Conservation (phyloP, 2,329 filamentous ascomycete species). For the Hortaea sp. region DNA sequence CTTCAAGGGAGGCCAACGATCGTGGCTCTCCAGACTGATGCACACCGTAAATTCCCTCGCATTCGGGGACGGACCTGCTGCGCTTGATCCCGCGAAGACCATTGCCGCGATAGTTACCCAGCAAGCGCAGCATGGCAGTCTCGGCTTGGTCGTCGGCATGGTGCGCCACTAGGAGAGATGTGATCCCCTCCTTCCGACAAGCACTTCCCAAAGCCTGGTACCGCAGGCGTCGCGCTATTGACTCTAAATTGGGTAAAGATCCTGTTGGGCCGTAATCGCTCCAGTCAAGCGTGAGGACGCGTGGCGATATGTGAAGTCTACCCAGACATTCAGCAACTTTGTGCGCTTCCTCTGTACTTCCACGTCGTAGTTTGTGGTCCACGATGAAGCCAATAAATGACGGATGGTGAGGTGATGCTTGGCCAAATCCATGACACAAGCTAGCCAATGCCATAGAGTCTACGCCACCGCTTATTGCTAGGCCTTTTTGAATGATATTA, state of each 20-base stretch:
- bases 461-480: constrained; percentile 85
- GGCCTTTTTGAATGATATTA: constrained; percentile 24
- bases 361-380: constrained; percentile 48
- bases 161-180: constrained; percentile 66
- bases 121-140: constrained; percentile 71
- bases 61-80: constrained; percentile 60
- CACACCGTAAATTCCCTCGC: constrained; percentile 61
- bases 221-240: constrained; percentile 59
- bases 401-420: constrained; percentile 5
- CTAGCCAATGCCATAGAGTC: constrained; percentile 95
- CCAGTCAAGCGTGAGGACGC: constrained; percentile 30
- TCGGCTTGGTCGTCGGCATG: constrained; percentile 88
- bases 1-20: neutral
- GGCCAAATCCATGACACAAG: constrained; percentile 46
- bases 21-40: constrained; percentile 32
- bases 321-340: constrained; percentile 32
- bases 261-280: constrained; percentile 27
- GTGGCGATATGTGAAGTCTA: constrained; percentile 12
- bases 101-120: constrained; percentile 55
- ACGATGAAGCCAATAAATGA: constrained; percentile 48
- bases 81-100: constrained; percentile 42
- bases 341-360: constrained; percentile 45
- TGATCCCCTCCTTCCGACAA: constrained; percentile 44
- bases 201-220: constrained; percentile 60
- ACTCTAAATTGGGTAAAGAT: constrained; percentile 60